phyloP scores from a whole-genome alignment of 306 rosid species.

The Pterocarpus macrocarpus region DNA sequence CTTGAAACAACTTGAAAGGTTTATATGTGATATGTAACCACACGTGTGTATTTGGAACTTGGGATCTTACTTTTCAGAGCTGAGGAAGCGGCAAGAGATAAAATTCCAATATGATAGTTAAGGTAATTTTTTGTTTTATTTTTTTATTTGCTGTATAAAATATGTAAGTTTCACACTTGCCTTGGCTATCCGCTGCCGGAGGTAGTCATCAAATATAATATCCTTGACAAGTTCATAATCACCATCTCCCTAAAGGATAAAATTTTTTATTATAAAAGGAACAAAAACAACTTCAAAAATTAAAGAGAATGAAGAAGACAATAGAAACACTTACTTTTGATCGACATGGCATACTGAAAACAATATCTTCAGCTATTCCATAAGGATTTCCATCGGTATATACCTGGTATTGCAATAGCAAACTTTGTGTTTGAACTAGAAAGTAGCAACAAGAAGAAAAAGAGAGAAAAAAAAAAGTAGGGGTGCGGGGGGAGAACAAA shows the following conservation, averaged over 20 bases:
- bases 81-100: no score
- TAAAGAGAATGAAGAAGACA: slow-evolving; percentile 29
- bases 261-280: neutral
- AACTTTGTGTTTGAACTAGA: slow-evolving; percentile 36
- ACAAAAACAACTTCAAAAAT: neutral
- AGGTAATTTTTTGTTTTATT: neutral
- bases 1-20: no score
- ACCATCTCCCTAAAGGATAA: slow-evolving; percentile 80
- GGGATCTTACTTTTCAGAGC: no score
- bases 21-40: no score
- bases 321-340: slow-evolving; percentile 68
- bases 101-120: neutral
- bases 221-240: slow-evolving; percentile 92
- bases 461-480: no score
- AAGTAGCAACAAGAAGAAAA: neutral
- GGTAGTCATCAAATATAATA: slow-evolving; percentile 81
- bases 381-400: slow-evolving; percentile 90
- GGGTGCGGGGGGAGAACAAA: neutral
- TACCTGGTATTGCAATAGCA: slow-evolving; percentile 61
- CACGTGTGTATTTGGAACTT: no score
- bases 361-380: slow-evolving; percentile 89
- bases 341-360: slow-evolving; percentile 98
- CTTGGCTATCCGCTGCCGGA: slow-evolving; percentile 71
- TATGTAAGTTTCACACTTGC: slow-evolving; percentile 45
- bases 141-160: neutral